Evolutionary conservation across 345 rosid species (phyloP).

Genomic region (Gossypium stocksii): DNA sequence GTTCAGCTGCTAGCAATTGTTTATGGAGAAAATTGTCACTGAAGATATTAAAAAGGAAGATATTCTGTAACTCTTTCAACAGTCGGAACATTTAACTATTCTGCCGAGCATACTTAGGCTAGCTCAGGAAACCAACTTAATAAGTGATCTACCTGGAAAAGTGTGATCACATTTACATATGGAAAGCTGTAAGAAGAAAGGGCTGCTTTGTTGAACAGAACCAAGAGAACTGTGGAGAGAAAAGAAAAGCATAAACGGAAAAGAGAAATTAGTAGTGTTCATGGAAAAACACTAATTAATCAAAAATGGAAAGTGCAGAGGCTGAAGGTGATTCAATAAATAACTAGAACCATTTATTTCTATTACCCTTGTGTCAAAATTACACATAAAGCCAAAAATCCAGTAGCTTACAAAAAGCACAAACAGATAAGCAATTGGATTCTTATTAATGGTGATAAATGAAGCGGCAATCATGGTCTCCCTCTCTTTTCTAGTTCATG

Average conservation of each 20-base stretch:
- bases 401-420: neutral
- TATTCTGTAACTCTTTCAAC: neutral
- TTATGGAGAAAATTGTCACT: neutral
- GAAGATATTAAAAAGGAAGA: neutral
- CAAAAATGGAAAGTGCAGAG: neutral
- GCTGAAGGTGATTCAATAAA: neutral
- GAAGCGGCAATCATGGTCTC: neutral
- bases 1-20: neutral
- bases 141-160: constrained; percentile 50
- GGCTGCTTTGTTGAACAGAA: constrained; percentile 74
- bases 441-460: neutral
- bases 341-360: neutral
- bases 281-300: neutral
- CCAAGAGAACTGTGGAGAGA: constrained; percentile 53
- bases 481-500: neutral
- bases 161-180: constrained; percentile 59
- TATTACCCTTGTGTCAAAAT: neutral
- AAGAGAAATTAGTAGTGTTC: neutral
- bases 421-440: neutral
- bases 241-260: constrained; percentile 8
- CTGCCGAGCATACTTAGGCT: constrained; percentile 1
- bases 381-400: neutral
- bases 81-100: neutral
- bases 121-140: neutral
- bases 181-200: constrained; percentile 63